phyloP scores from a whole-genome alignment of 331 rosid species.

The Quercus lobata region DNA sequence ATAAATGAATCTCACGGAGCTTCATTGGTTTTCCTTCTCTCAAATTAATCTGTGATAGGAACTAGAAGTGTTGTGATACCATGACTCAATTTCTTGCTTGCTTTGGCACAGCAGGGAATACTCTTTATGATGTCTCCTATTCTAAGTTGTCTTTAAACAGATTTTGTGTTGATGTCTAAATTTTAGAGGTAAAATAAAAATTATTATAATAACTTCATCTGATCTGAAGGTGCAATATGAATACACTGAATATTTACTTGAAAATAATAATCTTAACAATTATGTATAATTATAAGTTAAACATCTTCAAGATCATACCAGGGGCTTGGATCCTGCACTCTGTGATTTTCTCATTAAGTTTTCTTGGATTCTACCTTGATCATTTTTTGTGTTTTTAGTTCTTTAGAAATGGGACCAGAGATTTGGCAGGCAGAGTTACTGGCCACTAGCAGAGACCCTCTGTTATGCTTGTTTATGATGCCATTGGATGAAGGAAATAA shows the following conservation, averaged over 20 bases:
- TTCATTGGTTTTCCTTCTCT: not conserved
- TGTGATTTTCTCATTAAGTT: not conserved
- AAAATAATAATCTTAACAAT: not conserved
- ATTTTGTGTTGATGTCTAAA: not conserved
- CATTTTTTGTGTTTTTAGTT: not conserved
- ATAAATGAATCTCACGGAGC: not conserved
- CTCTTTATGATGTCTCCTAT: not conserved
- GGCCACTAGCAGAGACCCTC: not conserved
- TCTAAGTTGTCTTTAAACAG: not conserved
- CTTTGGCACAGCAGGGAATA: not conserved
- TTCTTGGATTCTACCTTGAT: not conserved
- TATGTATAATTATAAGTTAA: not conserved
- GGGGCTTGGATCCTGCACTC: not conserved
- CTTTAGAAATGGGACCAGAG: not conserved
- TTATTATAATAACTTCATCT: not conserved
- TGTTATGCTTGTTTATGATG: not conserved
- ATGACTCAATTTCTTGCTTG: not conserved
- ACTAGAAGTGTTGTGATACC: not conserved
- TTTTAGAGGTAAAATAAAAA: not conserved
- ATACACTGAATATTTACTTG: not conserved
- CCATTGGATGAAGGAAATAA: not conserved
- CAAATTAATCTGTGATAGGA: not conserved
- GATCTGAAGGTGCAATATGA: not conserved
- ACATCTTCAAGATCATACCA: not conserved
- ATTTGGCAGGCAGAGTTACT: not conserved